Conservation (phyloP, 257 asterid genomes). For the Apocynum venetum region DNA sequence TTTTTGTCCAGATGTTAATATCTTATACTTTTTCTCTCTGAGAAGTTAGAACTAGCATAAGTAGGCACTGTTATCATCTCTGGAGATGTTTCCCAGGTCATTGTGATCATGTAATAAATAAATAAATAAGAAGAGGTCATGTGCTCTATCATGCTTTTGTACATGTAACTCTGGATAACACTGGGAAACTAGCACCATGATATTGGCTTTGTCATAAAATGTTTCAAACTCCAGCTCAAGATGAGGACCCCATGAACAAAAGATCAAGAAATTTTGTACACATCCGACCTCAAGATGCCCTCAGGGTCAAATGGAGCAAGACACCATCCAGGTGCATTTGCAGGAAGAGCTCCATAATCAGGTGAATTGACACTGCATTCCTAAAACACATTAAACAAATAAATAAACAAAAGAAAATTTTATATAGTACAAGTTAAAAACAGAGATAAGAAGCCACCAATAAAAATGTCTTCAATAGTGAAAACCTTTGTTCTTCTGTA, state of each 20-base stretch:
- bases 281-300: slow-evolving; percentile 72
- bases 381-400: slow-evolving; percentile 25
- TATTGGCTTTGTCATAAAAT: background rate
- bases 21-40: background rate
- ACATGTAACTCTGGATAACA: background rate
- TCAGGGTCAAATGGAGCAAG: slow-evolving; percentile 94
- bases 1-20: background rate
- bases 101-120: background rate
- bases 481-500: slow-evolving; percentile 83
- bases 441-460: slow-evolving; percentile 12
- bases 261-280: slow-evolving; percentile 6
- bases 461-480: slow-evolving; percentile 4
- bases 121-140: background rate
- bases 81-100: background rate
- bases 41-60: background rate
- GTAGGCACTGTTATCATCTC: background rate
- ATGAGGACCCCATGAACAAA: background rate
- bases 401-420: background rate
- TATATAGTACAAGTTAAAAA: background rate
- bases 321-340: slow-evolving; percentile 87
- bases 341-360: slow-evolving; percentile 80
- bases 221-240: background rate
- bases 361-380: slow-evolving; percentile 90
- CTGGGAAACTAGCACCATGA: background rate
- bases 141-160: background rate